Evolutionary conservation across 139 green algal species (phyloP), one percentile per base, ranked within the genome.

Genomic region (Micromonas pusilla): DNA sequence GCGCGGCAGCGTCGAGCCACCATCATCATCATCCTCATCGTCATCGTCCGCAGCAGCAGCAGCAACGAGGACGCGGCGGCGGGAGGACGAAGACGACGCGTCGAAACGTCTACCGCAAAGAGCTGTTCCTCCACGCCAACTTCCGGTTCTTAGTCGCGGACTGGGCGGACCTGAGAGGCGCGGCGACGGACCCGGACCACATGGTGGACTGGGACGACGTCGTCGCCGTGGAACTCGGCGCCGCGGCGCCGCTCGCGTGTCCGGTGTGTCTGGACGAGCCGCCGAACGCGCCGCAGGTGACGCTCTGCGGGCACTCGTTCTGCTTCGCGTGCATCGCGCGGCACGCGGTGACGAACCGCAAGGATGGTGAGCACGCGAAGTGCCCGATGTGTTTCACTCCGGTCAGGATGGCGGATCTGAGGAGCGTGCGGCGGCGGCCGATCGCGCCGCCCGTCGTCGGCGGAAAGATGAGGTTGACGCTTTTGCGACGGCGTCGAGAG

Each of bases 231-330:
- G 0, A 80, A 30, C 1, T 36, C 37, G 37, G 1, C 1, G 26
- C 21, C 1, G 38, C 31, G 25, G 37, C 20, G n/a, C 34, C 1
- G 38, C 2, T 62, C 34, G 26, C 67, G 68, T 97, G 92, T 86
- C 91, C 92, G 73, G 96, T 97, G 66, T 88, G 79, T 30, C 84
- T 97, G 54, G 90, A 95, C 28, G 60, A 77, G 57, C 88, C 68
- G 21, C 36, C 87, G 3, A 36, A 86, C 5, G 91, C 84, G 70
- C 89, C 92, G 1, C 88, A 93, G 80, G 92, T 96, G 78, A 97
- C 91, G 1, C 87, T 89, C 20, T 97, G 92, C 80, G 92, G 92
- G 65, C 92, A 97, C 80, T 79, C 94, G 3, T 96, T 93, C 76
- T 87, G 82, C 54, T 92, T 94, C 75, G 80, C 85, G 19, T 83